Base-by-base conservation (phyloP, 2,329 filamentous ascomycete species). In the Aureobasidium sp. region DNA sequence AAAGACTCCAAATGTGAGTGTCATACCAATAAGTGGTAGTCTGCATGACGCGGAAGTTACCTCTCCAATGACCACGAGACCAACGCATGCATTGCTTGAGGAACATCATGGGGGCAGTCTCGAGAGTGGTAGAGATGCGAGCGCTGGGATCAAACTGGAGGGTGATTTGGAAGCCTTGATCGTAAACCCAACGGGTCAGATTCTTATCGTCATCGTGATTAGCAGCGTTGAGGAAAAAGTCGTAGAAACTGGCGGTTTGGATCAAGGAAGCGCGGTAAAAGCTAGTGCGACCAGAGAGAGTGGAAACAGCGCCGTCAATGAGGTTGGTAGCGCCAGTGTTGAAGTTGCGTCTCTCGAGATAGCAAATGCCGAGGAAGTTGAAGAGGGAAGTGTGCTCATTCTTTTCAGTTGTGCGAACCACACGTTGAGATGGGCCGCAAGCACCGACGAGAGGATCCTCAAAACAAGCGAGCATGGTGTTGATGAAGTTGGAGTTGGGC, bases 191-290 rank as follows among this genome's bases (percentile, higher is more conserved):
- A 10, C 81, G 70, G 0, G 80, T 84, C 30, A 79, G 68, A 59
- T 75, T 83, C 63, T 84, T 84, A 67, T 85, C 81, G 55, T 84
- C 80, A 56, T 84, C 81, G 0, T 71, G 69, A 17, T 75, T 73
- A 7, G 51, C 65, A 59, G 84, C 80, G 44, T 75, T 69, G 1
- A 66, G 62, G 62, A 77, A 83, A 0, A 63, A 62, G 0, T 61
- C 17, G 4, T 72, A 63, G 58, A 81, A 79, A 0, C 67, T 62
- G 0, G 59, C 25, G n/a, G 70, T 61, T 11, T 71, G 62, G 2
- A 84, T 61, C 47, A 84, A 77, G 0, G 61, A 24, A 0, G 79
- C 74, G 11, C 79, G 75, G 53, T 79, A 71, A 0, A 73, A 71
- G 0, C 70, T 71, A 0, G 80, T 83, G 4, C 79, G 72, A 0